Evolutionary conservation across 495 filamentous ascomycete genomes (phyloP).

Genomic region (Aspergillus leporis): DNA sequence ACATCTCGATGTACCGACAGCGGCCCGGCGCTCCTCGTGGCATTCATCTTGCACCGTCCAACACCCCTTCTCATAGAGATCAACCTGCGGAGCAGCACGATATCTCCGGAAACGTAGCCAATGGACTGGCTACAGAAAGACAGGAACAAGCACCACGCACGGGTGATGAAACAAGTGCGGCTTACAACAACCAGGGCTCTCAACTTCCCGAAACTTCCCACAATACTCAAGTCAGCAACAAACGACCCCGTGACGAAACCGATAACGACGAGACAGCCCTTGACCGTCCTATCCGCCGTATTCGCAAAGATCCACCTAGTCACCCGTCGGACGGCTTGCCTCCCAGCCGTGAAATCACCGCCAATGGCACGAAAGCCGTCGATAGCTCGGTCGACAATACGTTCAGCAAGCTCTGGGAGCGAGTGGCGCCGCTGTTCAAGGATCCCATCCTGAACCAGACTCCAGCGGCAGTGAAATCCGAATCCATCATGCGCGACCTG

Average conservation of each 20-base stretch:
- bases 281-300: slow-evolving; percentile 17
- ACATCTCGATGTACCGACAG: not conserved
- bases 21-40: not conserved
- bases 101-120: not conserved
- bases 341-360: slow-evolving; percentile 2
- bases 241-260: slow-evolving; percentile 17
- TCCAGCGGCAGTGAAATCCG: slow-evolving; percentile 11
- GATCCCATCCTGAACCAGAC: slow-evolving; percentile 13
- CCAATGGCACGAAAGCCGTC: slow-evolving; percentile 2
- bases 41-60: not conserved
- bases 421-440: slow-evolving; percentile 16
- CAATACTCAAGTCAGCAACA: slow-evolving; percentile 5
- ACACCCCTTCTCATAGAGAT: not conserved
- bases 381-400: slow-evolving; percentile 15
- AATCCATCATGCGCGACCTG: slow-evolving; percentile 24
- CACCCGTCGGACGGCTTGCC: not conserved
- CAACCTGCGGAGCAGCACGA: not conserved
- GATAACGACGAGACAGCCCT: not conserved
- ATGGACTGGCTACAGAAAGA: not conserved
- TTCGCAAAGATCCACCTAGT: slow-evolving; percentile 9
- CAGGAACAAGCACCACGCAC: not conserved
- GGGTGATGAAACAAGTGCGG: not conserved
- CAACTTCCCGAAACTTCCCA: not conserved
- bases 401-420: slow-evolving; percentile 19
- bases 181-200: slow-evolving; percentile 4